Evolutionary conservation across 306 rosid species (phyloP).

Genomic region (Citrullus mucosospermus): DNA sequence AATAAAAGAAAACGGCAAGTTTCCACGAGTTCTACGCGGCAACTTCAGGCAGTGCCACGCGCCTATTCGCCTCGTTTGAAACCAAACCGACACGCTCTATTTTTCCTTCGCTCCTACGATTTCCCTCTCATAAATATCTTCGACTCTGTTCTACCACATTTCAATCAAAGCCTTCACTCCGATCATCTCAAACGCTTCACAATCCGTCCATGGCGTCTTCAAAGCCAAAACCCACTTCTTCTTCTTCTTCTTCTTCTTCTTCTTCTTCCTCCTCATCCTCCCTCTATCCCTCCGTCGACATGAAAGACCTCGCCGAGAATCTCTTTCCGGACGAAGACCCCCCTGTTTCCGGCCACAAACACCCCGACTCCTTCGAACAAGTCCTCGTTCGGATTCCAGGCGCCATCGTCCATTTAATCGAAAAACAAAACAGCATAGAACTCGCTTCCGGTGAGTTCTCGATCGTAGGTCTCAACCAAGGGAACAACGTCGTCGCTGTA

Average conservation of each 20-base stretch:
- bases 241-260: conserved; percentile 12
- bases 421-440: conserved; percentile 55
- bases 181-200: not conserved
- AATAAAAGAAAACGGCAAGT: no score
- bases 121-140: not conserved
- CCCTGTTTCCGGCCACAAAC: conserved; percentile 5
- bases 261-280: conserved; percentile 9
- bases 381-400: conserved; percentile 46
- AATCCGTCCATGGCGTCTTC: not conserved
- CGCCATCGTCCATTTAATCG: conserved; percentile 53
- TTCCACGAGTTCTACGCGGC: not conserved
- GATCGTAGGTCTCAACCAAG: conserved; percentile 33
- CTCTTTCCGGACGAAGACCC: conserved; percentile 31
- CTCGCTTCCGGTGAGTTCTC: conserved; percentile 67
- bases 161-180: not conserved
- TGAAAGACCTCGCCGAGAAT: conserved; percentile 21
- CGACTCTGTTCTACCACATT: not conserved
- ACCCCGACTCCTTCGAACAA: conserved; percentile 25
- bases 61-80: not conserved
- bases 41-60: not conserved
- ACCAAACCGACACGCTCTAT: not conserved
- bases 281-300: conserved; percentile 32
- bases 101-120: not conserved
- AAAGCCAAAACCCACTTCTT: not conserved
- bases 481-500: conserved; percentile 44